Evolutionary conservation across 2,329 filamentous ascomycete genomes (phyloP), one percentile per base, ranked within the genome.

Genomic region (Talaromyces sp.): DNA sequence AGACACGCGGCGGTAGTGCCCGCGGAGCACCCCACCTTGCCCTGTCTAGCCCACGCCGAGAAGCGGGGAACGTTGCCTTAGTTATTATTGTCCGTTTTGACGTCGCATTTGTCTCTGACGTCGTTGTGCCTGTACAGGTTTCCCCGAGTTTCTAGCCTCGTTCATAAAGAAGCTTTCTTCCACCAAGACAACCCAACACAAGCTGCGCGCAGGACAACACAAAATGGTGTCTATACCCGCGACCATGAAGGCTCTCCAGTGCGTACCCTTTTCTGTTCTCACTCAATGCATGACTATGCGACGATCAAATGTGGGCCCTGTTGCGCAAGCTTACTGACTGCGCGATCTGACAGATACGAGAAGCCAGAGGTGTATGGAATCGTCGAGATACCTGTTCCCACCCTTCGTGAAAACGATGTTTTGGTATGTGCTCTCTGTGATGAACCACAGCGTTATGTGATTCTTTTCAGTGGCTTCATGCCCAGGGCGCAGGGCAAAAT

Each of bases 241-340:
- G 72, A 77, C 81, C 66, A 86, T 85, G 83, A 87, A 87, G 76
- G 85, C 85, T 75, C 82, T 87, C 74, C 79, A 81, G 85, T 85
- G 76, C 68, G 80, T 74, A 56, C 36, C 10, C 14, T 34, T 4
- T 27, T n/a, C 30, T 31, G 10, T 23, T 4, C 30, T 18, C 50
- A 44, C 47, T 56, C 16, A n/a, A 40, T 31, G 36, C 42, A 50
- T 50, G 28, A 33, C 36, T 14, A 18, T 18, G 54, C 23, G 12
- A 40, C 12, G 44, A 44, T 47, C 36, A 52, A 56, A 50, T 40
- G 34, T 53, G 31, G 27, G 9, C 31, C 31, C 34, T 31, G 5
- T 14, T 50, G 47, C 47, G 28, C 12, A 51, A 30, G 30, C 18
- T 53, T 27, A 40, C 30, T 58, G 27, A 55, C 33, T 34, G 2